Percentiles rank a stretch among this genome's conserved stretches.
Evolutionary conservation across 257 asterid species (phyloP).

Genomic region (Leptodermis oblonga): DNA sequence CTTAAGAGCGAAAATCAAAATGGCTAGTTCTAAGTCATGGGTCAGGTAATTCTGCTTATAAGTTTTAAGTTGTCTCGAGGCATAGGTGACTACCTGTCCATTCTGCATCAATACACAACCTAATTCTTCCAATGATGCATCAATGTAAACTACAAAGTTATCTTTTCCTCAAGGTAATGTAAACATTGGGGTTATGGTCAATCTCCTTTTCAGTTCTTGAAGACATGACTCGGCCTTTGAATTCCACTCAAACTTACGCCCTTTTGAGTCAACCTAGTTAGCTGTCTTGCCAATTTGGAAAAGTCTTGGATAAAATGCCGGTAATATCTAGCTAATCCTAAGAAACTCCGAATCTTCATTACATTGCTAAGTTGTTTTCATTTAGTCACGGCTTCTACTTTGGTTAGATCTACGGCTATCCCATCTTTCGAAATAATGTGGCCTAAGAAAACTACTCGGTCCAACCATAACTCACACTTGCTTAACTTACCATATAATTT

Average conservation of each 20-base stretch:
- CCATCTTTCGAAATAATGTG: not conserved
- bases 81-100: too few species aligned
- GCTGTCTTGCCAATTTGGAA: too few species aligned
- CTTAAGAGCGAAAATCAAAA: not conserved
- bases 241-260: too few species aligned
- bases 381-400: not conserved
- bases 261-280: too few species aligned
- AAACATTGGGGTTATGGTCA: not conserved
- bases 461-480: not conserved
- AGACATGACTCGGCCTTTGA: too few species aligned
- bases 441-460: not conserved
- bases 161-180: not conserved
- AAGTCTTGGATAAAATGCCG: too few species aligned
- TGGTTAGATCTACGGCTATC: not conserved
- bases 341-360: not conserved
- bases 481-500: not conserved
- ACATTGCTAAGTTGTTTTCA: not conserved
- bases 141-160: too few species aligned
- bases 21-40: not conserved
- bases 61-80: too few species aligned
- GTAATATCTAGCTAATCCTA: constrained; percentile 5
- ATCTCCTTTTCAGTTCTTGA: not conserved
- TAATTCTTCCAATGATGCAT: too few species aligned
- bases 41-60: too few species aligned
- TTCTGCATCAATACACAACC: too few species aligned